Evolutionary conservation across 2,329 filamentous ascomycete species (phyloP).

Genomic region (Dactylella cylindrospora): DNA sequence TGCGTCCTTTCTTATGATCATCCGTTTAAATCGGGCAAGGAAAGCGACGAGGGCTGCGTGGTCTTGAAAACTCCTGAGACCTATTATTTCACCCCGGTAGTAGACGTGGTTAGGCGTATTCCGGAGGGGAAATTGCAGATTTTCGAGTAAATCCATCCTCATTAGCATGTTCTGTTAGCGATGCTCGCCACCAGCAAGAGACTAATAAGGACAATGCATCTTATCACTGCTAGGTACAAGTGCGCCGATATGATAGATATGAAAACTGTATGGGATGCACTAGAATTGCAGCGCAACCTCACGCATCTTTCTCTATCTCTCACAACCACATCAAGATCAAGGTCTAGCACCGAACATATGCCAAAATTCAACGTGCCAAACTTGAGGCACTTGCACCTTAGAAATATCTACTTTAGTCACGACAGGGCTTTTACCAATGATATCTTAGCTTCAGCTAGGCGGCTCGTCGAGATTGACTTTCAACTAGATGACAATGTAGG

Average conservation of each 20-base stretch:
- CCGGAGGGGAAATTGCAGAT: slow-evolving; percentile 1
- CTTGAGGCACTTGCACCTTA: slow-evolving; percentile 2
- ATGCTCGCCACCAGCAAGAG: no score
- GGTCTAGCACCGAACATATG: background rate
- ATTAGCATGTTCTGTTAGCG: no score
- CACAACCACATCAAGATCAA: background rate
- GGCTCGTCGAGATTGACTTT: background rate
- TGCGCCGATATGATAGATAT: background rate
- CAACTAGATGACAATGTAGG: slow-evolving; percentile 1
- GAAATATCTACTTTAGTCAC: background rate
- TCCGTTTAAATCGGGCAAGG: background rate
- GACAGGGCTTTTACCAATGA: slow-evolving; percentile 2
- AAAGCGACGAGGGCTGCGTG: background rate
- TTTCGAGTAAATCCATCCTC: slow-evolving; percentile 16
- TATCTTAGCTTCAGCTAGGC: slow-evolving; percentile 4
- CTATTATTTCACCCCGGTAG: background rate
- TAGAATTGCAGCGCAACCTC: slow-evolving; percentile 7
- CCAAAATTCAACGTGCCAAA: slow-evolving; percentile 6
- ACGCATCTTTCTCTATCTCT: slow-evolving; percentile 12
- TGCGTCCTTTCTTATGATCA: slow-evolving; percentile 3
- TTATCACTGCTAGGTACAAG: background rate
- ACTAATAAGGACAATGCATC: background rate
- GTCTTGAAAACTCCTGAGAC: background rate
- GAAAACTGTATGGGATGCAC: background rate
- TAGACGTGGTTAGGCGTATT: slow-evolving; percentile 10